Percentiles rank a stretch among this genome's conserved stretches.
phyloP scores from a whole-genome alignment of 495 filamentous ascomycete species.

The Peziza echinospora region DNA sequence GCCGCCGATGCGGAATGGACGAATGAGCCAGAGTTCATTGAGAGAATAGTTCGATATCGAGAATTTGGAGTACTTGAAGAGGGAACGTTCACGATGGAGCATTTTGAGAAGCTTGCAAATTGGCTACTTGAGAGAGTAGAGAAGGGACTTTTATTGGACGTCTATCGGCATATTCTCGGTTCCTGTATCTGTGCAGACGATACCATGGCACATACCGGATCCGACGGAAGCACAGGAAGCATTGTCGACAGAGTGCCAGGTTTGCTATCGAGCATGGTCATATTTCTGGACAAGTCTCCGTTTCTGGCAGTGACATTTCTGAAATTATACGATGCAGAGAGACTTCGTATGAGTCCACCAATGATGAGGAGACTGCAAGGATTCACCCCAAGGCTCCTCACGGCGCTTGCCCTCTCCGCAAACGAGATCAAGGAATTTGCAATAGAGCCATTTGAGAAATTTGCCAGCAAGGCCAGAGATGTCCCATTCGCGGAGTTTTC shows the following conservation, averaged over 20 bases:
- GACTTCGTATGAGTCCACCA: background rate
- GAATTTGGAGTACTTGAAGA: slow-evolving; percentile 15
- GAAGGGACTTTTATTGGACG: slow-evolving; percentile 13
- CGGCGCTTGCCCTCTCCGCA: slow-evolving; percentile 19
- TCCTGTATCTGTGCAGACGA: too few relatives aligned
- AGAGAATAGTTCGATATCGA: slow-evolving; percentile 16
- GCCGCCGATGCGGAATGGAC: slow-evolving; percentile 20
- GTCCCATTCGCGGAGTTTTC: slow-evolving; percentile 19
- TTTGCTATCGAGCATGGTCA: too few relatives aligned
- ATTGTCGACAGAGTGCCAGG: too few relatives aligned
- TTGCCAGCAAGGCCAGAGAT: slow-evolving; percentile 18
- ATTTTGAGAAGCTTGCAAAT: slow-evolving; percentile 13
- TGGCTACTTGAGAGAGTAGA: slow-evolving; percentile 20
- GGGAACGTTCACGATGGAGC: slow-evolving; percentile 8
- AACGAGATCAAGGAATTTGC: slow-evolving; percentile 22
- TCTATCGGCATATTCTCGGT: too few relatives aligned
- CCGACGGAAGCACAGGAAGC: too few relatives aligned
- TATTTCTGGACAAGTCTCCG: too few relatives aligned
- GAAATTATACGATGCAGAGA: too few relatives aligned
- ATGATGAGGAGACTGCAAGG: slow-evolving; percentile 8
- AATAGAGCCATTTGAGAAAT: slow-evolving; percentile 21
- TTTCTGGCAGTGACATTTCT: too few relatives aligned
- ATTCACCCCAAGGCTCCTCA: slow-evolving; percentile 14
- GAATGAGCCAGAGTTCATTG: slow-evolving; percentile 14
- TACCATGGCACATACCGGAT: too few relatives aligned